Base-by-base conservation (phyloP, 345 rosid genomes). In the Aegle marmelos region DNA sequence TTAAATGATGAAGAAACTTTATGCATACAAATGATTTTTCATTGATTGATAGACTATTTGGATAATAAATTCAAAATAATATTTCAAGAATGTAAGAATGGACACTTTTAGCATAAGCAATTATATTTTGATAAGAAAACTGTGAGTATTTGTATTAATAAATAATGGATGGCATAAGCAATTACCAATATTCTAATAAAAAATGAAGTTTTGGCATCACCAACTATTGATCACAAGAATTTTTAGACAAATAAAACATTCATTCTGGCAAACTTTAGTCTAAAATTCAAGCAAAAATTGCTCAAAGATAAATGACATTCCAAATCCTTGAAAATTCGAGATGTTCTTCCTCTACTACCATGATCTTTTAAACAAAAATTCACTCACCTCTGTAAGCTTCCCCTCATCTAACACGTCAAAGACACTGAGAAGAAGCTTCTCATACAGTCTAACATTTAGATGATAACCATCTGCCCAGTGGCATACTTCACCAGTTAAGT, bases 391-490 rank as follows among this genome's bases (percentile, higher is more conserved):
- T 63, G 97, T 89, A 83, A 96, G 90, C 89, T 94, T 96, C 86
- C 98, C 98, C 82, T 94, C 99, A 79, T 96, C 97, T 86, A 96
- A 84, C 63, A 91, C 87, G 88, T 92, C 95, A 83, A 96, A 94
- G 84, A 96, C 92, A 75, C 99, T 88, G 82, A 89, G 91, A 73
- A 96, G 98, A 79, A 96, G 87, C 82, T 94, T 96, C 84, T 94
- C 97, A 61, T 94, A 96, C 39, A 96, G 86, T 82, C 91, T 94
- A 79, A 92, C 90, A 81, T 96, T 96, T 77, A 96, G 85, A 87
- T 90, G 97, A 83, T 94, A 94, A 41, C 98, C 97, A 91, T 96
- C 99, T 61, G 97, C 97, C 99, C 98, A 94, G 77, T 96, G 99
- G 91, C 97, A 92, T 54, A 96, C 93, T 91, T 94, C 97, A 82